Base-by-base conservation (phyloP, 208 protist genomes). In the Leishmania braziliensis region DNA sequence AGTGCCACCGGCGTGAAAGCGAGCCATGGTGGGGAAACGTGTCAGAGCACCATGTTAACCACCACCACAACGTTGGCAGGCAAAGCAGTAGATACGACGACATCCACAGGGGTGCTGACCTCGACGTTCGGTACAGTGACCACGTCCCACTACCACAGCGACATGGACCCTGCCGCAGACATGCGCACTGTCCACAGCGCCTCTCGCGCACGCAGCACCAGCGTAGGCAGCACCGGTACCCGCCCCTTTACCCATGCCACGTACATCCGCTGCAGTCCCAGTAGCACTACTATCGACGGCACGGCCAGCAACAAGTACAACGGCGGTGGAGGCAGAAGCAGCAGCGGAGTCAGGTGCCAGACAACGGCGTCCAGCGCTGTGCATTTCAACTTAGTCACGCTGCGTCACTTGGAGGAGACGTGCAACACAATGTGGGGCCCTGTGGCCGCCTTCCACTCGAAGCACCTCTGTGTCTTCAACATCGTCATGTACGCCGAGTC, bases 391-490 rank as follows among this genome's bases (percentile, higher is more conserved):
- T 23, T 84, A 23, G 79, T 80, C 20, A 82, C 80, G 18, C 74
- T 92, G 26, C 88, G 88, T 18, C 50, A 86, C n/a, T 66, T 96
- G 23, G 75, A 84, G 23, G 54, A 84, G 5, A 84, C 75, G 18
- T 95, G 91, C 83, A 96, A 96, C 85, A 85, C 79, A 6, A 91
- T 89, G 71, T 73, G 84, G 26, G 91, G 84, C 29, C 88, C 88
- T 0, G 77, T 88, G 26, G 90, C 86, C 18, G 81, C 80, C 33
- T 97, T 97, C 69, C 84, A 79, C 54, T 97, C 92, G 3, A 89
- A 89, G 73, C 88, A 95, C 65, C 84, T 92, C 14, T 94, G 89
- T 58, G 78, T 95, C 48, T 97, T 97, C 84, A 93, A 82, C 72
- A 91, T 87, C 16, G 78, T 92, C 74, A 93, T 97, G 60, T 90